Percentiles rank a stretch among this genome's conserved stretches.
phyloP scores from a whole-genome alignment of 495 filamentous ascomycete genomes.

The Saxophila tyrrhenica region DNA sequence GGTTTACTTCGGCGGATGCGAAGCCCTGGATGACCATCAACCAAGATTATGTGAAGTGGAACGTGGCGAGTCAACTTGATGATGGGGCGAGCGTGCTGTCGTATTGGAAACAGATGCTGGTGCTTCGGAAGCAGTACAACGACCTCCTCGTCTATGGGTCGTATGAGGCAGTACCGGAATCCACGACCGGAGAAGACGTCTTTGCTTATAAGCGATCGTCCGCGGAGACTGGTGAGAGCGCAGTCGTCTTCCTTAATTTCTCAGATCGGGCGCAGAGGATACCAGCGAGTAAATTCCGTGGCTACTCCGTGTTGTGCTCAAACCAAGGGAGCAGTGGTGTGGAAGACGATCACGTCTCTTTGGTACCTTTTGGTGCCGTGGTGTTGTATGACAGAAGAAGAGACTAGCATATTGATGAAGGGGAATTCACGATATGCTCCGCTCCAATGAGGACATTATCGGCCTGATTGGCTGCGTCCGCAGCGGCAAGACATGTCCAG shows the following conservation, averaged over 20 bases:
- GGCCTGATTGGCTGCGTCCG: too few relatives aligned
- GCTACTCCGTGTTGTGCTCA: neutral
- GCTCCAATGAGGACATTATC: too few relatives aligned
- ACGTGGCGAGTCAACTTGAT: slow-evolving; percentile 40
- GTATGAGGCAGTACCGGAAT: neutral
- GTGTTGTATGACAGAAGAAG: neutral
- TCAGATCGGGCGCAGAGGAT: neutral
- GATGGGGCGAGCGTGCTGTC: slow-evolving; percentile 36
- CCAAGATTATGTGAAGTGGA: slow-evolving; percentile 40
- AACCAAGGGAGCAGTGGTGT: neutral
- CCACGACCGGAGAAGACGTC: neutral
- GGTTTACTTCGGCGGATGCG: slow-evolving; percentile 37
- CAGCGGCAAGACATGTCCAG: too few relatives aligned
- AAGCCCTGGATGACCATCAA: slow-evolving; percentile 54
- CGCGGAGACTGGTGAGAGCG: neutral
- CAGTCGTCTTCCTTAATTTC: slow-evolving; percentile 2
- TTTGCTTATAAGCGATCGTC: neutral
- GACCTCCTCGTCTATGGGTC: slow-evolving; percentile 2
- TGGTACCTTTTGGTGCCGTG: neutral
- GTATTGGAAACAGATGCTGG: slow-evolving; percentile 36
- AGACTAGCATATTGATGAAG: neutral
- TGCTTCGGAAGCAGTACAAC: neutral
- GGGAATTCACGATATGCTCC: neutral
- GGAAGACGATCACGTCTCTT: neutral
- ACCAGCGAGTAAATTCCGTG: neutral